A percentile compares a stretch with the other conserved stretches of the same genome.
phyloP scores from a whole-genome alignment of 768 basidiomycete genomes.

The Cystofilobasidium bisporidii region DNA sequence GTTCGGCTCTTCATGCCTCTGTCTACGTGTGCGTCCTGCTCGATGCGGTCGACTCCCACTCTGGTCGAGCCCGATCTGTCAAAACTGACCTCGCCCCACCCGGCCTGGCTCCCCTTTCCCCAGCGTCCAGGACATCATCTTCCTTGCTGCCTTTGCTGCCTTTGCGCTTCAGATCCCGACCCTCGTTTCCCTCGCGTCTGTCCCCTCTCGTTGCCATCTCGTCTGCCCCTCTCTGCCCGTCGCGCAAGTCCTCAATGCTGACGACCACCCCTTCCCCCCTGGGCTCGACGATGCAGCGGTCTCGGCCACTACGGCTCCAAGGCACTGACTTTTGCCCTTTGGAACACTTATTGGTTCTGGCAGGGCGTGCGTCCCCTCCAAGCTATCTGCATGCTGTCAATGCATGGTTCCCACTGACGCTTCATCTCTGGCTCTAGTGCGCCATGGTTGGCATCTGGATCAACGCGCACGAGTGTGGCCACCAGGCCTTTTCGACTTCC shows the following conservation, averaged over 20 bases:
- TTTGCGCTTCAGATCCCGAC: slow-evolving; percentile 56
- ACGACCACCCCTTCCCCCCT: too few relatives aligned
- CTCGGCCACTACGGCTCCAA: too few relatives aligned
- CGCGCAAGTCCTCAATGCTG: too few relatives aligned
- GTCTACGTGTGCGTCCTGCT: slow-evolving; percentile 61
- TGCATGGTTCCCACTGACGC: too few relatives aligned
- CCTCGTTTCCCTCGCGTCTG: slow-evolving; percentile 42
- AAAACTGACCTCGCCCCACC: neutral
- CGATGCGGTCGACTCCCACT: slow-evolving; percentile 47
- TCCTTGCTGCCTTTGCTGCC: slow-evolving; percentile 46
- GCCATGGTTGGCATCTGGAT: slow-evolving; percentile 44
- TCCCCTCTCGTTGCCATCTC: too few relatives aligned
- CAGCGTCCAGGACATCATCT: neutral
- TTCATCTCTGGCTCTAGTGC: too few relatives aligned
- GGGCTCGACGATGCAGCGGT: slow-evolving; percentile 54
- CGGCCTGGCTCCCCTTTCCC: slow-evolving; percentile 32
- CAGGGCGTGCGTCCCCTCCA: too few relatives aligned
- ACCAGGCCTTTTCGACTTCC: slow-evolving; percentile 72
- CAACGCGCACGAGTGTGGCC: slow-evolving; percentile 87
- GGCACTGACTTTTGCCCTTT: slow-evolving; percentile 55
- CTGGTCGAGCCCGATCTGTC: slow-evolving; percentile 36
- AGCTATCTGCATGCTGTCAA: too few relatives aligned
- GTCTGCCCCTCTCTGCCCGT: too few relatives aligned
- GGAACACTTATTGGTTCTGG: slow-evolving; percentile 50
- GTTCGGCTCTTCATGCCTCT: slow-evolving; percentile 70